Percentiles rank a stretch among this genome's conserved stretches.
Evolutionary conservation across 2,329 filamentous ascomycete genomes (phyloP).

Genomic region (Pseudogymnoascus sp.): DNA sequence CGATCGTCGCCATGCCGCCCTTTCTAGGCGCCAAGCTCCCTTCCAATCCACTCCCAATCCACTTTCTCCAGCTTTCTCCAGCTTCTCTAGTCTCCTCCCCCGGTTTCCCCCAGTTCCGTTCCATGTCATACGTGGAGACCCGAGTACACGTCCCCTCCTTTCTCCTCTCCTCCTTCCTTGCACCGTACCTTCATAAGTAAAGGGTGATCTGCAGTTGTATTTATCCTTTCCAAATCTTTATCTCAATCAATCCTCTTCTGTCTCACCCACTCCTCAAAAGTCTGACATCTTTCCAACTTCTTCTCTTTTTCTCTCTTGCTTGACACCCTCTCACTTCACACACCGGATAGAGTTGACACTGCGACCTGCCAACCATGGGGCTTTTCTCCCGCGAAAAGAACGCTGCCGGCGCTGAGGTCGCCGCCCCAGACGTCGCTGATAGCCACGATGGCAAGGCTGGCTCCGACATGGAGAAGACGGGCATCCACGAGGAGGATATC

Average conservation of each 20-base stretch:
- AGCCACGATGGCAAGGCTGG: neutral
- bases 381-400: neutral
- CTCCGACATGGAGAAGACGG: conserved; percentile 4
- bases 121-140: conserved; percentile 1
- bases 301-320: neutral
- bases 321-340: neutral
- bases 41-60: neutral
- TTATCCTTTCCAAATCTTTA: conserved; percentile 6
- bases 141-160: neutral
- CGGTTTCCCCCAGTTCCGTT: neutral
- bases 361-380: neutral
- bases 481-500: neutral
- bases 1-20: neutral
- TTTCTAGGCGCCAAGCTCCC: neutral
- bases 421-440: neutral
- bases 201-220: conserved; percentile 6
- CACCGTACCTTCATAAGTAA: neutral
- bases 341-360: neutral
- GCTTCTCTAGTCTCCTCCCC: neutral
- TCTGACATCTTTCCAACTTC: neutral
- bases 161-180: neutral
- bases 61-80: conserved; percentile 4
- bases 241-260: neutral
- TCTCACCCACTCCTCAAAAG: neutral
- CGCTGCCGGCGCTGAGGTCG: neutral